Conservation (phyloP, 306 rosid genomes). For the Bauhinia variegata region DNA sequence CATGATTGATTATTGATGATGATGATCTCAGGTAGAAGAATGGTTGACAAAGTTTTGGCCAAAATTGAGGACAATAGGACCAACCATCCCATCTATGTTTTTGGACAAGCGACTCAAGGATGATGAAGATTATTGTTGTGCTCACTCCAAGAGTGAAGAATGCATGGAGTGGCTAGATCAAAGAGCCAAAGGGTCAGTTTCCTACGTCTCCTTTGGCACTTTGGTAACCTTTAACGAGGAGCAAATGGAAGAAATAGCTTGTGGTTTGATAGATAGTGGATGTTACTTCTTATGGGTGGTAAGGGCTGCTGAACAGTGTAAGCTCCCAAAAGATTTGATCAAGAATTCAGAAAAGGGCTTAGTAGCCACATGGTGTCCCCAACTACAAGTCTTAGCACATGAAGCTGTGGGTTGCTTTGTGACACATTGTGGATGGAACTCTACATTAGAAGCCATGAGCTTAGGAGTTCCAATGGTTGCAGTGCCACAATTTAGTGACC, state of each 20-base stretch:
- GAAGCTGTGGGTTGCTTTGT: background rate
- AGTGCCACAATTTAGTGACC: background rate
- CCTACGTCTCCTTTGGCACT: constrained; percentile 40
- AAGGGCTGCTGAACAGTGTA: constrained; percentile 11
- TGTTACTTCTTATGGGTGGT: constrained; percentile 44
- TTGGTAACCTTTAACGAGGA: constrained; percentile 6
- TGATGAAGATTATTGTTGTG: constrained; percentile 16
- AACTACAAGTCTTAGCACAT: background rate
- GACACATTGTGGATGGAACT: too few relatives aligned
- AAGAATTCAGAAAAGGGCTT: constrained; percentile 18
- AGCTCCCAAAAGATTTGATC: constrained; percentile 30
- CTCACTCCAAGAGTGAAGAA: constrained; percentile 16
- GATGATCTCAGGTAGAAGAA: background rate
- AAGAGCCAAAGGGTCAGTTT: constrained; percentile 17
- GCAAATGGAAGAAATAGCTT: constrained; percentile 36
- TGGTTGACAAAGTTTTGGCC: constrained; percentile 32
- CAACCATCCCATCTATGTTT: constrained; percentile 37
- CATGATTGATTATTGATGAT: too few relatives aligned
- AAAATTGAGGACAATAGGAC: constrained; percentile 31
- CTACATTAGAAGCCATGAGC: background rate
- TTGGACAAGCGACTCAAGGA: constrained; percentile 33
- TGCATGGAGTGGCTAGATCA: constrained; percentile 26
- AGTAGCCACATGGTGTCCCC: background rate
- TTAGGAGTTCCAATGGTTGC: background rate
- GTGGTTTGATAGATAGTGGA: constrained; percentile 19